Evolutionary conservation across 345 rosid genomes (phyloP), one percentile per base, ranked within the genome.

Genomic region (Lumnitzera racemosa): DNA sequence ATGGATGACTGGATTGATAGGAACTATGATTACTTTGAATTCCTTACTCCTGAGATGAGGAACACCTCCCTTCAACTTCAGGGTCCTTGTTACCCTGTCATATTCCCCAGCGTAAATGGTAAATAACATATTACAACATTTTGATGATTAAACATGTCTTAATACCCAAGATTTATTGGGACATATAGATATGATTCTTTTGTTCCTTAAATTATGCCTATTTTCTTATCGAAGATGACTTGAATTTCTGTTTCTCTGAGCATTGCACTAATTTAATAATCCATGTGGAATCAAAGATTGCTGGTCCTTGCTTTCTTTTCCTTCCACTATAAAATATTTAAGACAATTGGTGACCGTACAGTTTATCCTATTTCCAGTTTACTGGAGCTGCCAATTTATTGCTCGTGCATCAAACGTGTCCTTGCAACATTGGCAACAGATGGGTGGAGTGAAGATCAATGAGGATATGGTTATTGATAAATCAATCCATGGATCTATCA

Each of bases 71-170:
- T 88, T 68, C 97, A 82, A 70, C 97, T 94, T 69, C 96, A 81
- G 70, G 99, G 99, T 73, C 99, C 99, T 61, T 94, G 99, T 70
- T 94, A 94, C 75, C 99, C 99, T 36, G 77, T 94, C 47, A 81
- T 94, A 58, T 90, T 89, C 78, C 96, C 99, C 12, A 90, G 81
- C 62, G 86, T 90, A 8, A 94, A 94, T 68, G 91, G 99, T 90
- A 71, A 63, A 80, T 68, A 10, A 51, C 46, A 27, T 16, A 23
- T 5, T 25, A 24, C 58, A 50, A 59, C 49, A n/a, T 8, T 52
- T 52, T 23, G 8, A n/a, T 51, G 16, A 51, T 51, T 51, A 51
- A 9, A 15, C 55, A 51, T 13, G 16, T 51, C 15, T 51, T 13
- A n/a, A 15, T 51, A 2, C 15, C 20, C 6, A 14, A 5, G 4